Evolutionary conservation across 139 green algal species (phyloP).

Genomic region (Chlamydomonas sp.): DNA sequence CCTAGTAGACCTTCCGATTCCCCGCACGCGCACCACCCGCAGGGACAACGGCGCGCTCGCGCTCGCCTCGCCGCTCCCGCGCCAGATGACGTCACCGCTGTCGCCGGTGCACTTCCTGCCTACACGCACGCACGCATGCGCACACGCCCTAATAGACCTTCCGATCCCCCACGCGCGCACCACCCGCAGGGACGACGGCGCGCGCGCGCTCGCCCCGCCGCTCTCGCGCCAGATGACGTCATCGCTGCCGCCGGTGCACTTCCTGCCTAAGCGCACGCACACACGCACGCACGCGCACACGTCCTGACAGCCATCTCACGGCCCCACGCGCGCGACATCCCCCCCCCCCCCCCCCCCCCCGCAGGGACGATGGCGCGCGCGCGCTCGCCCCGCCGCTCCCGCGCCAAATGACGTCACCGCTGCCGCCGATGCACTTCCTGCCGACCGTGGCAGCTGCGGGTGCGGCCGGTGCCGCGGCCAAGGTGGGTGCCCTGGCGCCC

Average conservation of each 20-base stretch:
- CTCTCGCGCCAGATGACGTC: conserved; percentile 4
- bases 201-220: background rate
- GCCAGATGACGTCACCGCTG: background rate
- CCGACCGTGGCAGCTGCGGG: conserved; percentile 12
- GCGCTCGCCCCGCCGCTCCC: background rate
- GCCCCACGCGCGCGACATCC: background rate
- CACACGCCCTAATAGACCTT: too few relatives aligned
- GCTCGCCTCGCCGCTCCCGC: background rate
- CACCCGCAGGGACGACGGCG: background rate
- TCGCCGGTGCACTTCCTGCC: background rate
- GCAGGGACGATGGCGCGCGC: background rate
- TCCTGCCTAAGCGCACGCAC: background rate
- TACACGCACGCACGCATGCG: too few relatives aligned
- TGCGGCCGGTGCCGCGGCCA: background rate
- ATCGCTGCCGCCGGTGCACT: background rate
- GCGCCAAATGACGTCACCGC: conserved; percentile 25
- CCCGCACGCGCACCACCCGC: background rate
- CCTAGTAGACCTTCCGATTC: too few relatives aligned
- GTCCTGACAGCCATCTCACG: too few relatives aligned
- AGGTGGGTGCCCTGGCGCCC: background rate
- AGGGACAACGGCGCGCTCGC: background rate
- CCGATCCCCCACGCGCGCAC: background rate
- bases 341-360: conserved; percentile 11
- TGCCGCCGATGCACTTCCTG: conserved; percentile 32
- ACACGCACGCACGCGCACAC: too few relatives aligned